Percentiles rank a stretch among this genome's conserved stretches.
These are phyloP conservation scores for Cercophora newfieldiana DNA, from an alignment of 495 filamentous ascomycete species.

Conservation along the genomic window DNA sequence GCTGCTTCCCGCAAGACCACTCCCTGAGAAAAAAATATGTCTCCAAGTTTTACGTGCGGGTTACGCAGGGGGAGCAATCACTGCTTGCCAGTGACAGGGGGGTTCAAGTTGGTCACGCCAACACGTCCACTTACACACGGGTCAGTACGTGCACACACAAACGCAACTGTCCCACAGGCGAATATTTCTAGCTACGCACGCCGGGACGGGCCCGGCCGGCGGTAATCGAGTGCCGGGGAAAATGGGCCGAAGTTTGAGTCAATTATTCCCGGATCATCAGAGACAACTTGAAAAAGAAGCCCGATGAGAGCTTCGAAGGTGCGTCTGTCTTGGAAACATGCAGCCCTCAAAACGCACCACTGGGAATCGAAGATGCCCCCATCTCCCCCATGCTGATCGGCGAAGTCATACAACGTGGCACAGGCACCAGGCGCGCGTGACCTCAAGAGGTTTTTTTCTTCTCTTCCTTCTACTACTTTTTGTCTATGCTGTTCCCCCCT, in stretches of 20 bases:
- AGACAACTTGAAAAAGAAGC: no score
- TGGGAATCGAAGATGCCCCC: background rate
- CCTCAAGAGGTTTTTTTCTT: conserved; percentile 9
- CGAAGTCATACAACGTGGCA: conserved; percentile 2
- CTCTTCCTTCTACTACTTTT: background rate
- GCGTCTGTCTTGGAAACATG: background rate
- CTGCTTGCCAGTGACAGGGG: background rate
- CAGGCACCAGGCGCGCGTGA: conserved; percentile 6
- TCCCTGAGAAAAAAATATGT: background rate
- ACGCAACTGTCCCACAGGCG: background rate
- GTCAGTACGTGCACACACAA: background rate
- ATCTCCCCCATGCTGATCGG: conserved; percentile 8
- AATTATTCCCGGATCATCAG: background rate
- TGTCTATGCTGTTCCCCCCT: background rate
- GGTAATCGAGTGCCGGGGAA: background rate
- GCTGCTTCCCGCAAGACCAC: background rate
- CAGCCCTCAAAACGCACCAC: background rate
- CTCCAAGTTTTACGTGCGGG: background rate
- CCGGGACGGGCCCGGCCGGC: background rate
- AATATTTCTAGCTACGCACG: background rate
- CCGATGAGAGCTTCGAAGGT: no score
- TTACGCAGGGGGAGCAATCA: background rate
- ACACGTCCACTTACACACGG: background rate
- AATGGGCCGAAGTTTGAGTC: background rate
- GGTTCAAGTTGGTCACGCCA: background rate